Percentiles rank a stretch among this genome's conserved stretches.
These are phyloP conservation scores for Colletotrichum spaethianum DNA, from an alignment of 2,329 filamentous ascomycete genomes.

Conservation along the genomic window DNA sequence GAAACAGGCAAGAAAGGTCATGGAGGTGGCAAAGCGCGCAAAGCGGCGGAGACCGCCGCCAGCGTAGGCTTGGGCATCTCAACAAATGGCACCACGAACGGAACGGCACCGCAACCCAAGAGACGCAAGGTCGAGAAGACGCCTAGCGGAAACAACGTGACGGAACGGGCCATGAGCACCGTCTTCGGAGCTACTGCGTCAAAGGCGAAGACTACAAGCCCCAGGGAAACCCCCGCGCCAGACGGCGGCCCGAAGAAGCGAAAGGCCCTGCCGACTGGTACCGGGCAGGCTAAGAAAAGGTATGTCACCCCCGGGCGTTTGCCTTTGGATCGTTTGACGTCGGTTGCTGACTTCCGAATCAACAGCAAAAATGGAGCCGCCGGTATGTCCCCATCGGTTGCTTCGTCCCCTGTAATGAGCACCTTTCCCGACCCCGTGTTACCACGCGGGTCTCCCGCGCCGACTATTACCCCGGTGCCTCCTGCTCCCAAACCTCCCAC, in stretches of 20 bases:
- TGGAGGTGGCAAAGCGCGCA: slow-evolving; percentile 74
- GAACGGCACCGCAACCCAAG: slow-evolving; percentile 74
- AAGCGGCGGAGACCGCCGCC: slow-evolving; percentile 66
- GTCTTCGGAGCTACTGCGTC: slow-evolving; percentile 65
- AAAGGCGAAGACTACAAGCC: slow-evolving; percentile 75
- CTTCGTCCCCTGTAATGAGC: slow-evolving; percentile 82
- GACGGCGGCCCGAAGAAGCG: slow-evolving; percentile 79
- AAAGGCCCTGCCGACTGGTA: slow-evolving; percentile 75
- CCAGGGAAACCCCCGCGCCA: slow-evolving; percentile 76
- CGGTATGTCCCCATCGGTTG: slow-evolving; percentile 77
- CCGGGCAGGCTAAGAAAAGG: slow-evolving; percentile 85
- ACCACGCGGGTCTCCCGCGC: slow-evolving; percentile 72
- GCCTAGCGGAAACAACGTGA: slow-evolving; percentile 62
- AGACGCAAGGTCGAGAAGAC: slow-evolving; percentile 86
- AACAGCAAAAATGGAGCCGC: slow-evolving; percentile 54
- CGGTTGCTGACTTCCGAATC: slow-evolving; percentile 39
- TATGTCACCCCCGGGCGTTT: slow-evolving; percentile 48
- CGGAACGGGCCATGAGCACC: slow-evolving; percentile 79
- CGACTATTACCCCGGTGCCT: slow-evolving; percentile 49
- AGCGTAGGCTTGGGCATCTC: slow-evolving; percentile 77
- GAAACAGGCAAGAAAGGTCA: slow-evolving; percentile 73
- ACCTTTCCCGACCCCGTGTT: slow-evolving; percentile 75
- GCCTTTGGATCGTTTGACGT: background rate
- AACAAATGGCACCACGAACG: slow-evolving; percentile 65
- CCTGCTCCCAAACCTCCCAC: slow-evolving; percentile 55